These are phyloP conservation scores for Vitis amurensis DNA, from an alignment of 164 flowering plant species.

Conservation along the genomic window DNA sequence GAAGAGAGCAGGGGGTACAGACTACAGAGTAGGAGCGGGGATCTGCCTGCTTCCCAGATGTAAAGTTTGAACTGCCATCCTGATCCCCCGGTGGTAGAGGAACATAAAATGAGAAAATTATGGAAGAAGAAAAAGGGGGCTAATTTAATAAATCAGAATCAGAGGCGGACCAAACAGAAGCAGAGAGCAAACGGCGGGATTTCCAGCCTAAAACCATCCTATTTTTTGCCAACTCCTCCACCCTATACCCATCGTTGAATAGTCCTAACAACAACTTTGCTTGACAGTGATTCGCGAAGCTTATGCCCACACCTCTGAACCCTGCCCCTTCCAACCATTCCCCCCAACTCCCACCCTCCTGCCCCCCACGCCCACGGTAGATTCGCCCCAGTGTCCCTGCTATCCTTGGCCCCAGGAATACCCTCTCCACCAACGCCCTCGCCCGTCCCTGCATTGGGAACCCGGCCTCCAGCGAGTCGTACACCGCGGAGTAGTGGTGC, in stretches of 20 bases:
- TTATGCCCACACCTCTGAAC: conserved; percentile 37
- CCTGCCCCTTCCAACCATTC: conserved; percentile 54
- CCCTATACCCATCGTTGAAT: conserved; percentile 70
- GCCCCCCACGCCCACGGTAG: conserved; percentile 31
- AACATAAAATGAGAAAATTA: background rate
- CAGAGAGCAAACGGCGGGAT: conserved; percentile 61
- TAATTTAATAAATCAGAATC: conserved; percentile 14
- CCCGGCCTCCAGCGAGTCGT: conserved; percentile 77
- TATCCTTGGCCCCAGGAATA: conserved; percentile 69
- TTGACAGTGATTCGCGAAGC: conserved; percentile 76
- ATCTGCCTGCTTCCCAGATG: too few species aligned
- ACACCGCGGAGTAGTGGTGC: conserved; percentile 72
- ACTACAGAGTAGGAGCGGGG: too few species aligned
- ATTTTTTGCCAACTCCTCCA: conserved; percentile 53
- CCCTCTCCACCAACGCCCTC: conserved; percentile 63
- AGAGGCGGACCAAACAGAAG: conserved; percentile 58
- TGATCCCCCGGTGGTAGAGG: too few species aligned
- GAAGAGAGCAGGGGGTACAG: too few species aligned
- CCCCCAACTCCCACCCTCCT: conserved; percentile 40
- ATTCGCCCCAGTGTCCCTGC: conserved; percentile 52
- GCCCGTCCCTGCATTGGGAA: conserved; percentile 68
- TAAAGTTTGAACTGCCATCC: too few species aligned
- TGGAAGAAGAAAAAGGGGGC: background rate
- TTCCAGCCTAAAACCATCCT: conserved; percentile 74
- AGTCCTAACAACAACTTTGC: conserved; percentile 71